Conservation (phyloP, 768 basidiomycete species). For the Mycena rebaudengoi region DNA sequence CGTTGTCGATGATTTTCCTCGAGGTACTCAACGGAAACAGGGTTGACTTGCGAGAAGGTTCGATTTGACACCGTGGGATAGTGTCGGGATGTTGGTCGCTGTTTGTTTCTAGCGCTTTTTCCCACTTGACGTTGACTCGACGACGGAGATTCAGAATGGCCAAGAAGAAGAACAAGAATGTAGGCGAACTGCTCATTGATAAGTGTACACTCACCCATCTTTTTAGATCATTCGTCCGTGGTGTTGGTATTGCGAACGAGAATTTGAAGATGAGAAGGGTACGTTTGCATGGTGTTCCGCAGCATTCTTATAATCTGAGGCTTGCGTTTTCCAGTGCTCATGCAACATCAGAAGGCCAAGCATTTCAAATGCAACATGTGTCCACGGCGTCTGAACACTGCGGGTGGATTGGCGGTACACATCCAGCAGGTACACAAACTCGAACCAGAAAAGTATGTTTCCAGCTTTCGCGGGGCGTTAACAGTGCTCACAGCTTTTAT, state of each 20-base stretch:
- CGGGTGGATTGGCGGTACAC: constrained; percentile 96
- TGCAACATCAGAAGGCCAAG: constrained; percentile 99
- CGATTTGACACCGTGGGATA: no score
- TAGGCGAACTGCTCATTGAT: constrained; percentile 28
- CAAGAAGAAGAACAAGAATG: constrained; percentile 71
- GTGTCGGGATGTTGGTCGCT: no score
- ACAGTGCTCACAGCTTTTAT: constrained; percentile 3
- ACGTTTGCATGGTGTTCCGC: constrained; percentile 29
- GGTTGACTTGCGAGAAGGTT: no score
- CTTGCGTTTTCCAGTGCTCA: constrained; percentile 71
- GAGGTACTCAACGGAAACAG: no score
- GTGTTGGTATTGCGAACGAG: constrained; percentile 99
- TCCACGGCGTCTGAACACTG: constrained; percentile 94
- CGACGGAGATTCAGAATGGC: constrained; percentile 51
- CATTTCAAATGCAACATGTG: constrained; percentile 99
- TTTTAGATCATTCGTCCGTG: constrained; percentile 84
- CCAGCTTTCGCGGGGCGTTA: not conserved
- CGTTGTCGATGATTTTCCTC: no score
- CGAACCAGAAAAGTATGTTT: constrained; percentile 87
- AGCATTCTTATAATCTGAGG: not conserved
- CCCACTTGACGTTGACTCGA: not conserved
- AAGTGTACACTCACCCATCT: not conserved
- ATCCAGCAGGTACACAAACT: constrained; percentile 99
- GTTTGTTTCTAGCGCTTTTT: not conserved
- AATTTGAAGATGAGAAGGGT: constrained; percentile 99